Conservation (phyloP, 2,329 filamentous ascomycete species). For the Zymoseptoria crescenta region DNA sequence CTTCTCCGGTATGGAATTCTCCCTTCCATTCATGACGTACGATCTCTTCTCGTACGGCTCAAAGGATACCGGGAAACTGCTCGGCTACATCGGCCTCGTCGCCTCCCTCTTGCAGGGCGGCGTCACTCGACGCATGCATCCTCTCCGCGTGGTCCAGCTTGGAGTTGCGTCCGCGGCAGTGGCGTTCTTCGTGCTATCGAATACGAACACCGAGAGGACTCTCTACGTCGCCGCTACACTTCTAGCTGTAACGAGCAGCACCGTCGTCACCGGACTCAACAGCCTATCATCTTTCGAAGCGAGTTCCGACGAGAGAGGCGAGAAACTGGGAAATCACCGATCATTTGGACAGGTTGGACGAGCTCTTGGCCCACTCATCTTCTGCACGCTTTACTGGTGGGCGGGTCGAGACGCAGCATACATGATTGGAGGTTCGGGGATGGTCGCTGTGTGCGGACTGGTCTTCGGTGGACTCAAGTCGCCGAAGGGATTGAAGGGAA, state of each 20-base stretch:
- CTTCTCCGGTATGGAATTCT: constrained; percentile 98
- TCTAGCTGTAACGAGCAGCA: constrained; percentile 83
- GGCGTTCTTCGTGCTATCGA: constrained; percentile 72
- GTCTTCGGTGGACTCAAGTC: constrained; percentile 66
- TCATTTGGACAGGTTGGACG: constrained; percentile 78
- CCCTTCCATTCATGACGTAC: constrained; percentile 93
- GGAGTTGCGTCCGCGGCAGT: constrained; percentile 70
- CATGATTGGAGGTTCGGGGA: constrained; percentile 68
- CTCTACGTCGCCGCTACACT: constrained; percentile 78
- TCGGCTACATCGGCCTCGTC: constrained; percentile 85
- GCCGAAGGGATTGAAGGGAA: constrained; percentile 35
- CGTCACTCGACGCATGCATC: constrained; percentile 77
- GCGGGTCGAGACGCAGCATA: constrained; percentile 84
- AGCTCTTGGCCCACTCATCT: constrained; percentile 77
- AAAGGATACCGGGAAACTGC: constrained; percentile 70
- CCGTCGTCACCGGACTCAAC: constrained; percentile 89
- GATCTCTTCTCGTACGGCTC: constrained; percentile 81
- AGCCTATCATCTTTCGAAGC: constrained; percentile 88
- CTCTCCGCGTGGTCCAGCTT: constrained; percentile 68
- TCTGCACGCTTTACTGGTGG: constrained; percentile 98
- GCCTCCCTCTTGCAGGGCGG: constrained; percentile 89
- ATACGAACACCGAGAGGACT: constrained; percentile 56
- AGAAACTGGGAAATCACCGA: constrained; percentile 76
- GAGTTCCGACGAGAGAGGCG: constrained; percentile 67
- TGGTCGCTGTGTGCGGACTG: constrained; percentile 62